phyloP scores from a whole-genome alignment of 2,329 filamentous ascomycete species.

The Ophiostoma himal-ulmi region DNA sequence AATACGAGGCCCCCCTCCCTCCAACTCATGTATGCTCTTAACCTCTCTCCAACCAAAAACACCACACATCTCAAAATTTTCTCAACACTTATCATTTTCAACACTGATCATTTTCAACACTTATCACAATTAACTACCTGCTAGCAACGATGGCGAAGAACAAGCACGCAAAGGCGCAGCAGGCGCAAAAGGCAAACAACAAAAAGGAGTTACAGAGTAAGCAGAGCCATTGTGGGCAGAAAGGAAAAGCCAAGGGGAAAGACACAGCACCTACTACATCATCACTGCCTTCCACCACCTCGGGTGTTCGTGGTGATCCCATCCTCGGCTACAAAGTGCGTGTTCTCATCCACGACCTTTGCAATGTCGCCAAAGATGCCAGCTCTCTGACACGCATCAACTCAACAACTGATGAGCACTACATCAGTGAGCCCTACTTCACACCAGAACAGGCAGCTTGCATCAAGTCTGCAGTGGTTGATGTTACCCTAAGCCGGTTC shows the following conservation, averaged over 20 bases:
- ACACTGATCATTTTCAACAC: no score
- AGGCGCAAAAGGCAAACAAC: no score
- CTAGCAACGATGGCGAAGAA: not conserved
- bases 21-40: no score
- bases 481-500: not conserved
- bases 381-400: not conserved
- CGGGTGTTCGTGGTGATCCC: not conserved
- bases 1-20: no score
- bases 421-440: not conserved
- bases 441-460: not conserved
- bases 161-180: no score
- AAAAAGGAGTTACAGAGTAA: no score
- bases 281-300: not conserved
- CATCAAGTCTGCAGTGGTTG: not conserved
- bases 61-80: no score
- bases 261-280: not conserved
- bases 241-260: not conserved
- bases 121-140: no score
- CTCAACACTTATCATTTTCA: no score
- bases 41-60: no score
- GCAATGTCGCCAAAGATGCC: not conserved
- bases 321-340: not conserved
- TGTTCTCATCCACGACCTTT: not conserved
- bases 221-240: not conserved
- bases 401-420: not conserved